Evolutionary conservation across 768 basidiomycete genomes (phyloP).

Genomic region (Amanita rimosa): DNA sequence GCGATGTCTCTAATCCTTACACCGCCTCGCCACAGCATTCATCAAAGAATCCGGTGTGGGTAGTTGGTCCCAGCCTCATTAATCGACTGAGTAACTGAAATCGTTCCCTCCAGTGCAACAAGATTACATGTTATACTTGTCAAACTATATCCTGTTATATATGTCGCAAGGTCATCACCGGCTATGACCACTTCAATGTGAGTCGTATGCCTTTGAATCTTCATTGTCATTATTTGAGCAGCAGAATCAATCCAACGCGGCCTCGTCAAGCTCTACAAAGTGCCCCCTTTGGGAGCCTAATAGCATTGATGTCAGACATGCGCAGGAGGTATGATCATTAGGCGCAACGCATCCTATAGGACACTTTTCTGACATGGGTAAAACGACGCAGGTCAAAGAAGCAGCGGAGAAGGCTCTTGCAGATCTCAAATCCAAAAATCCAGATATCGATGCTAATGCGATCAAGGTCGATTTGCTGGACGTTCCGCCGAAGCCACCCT

Average conservation of each 20-base stretch:
- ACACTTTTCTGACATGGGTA: background rate
- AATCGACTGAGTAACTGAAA: background rate
- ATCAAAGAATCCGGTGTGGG: slow-evolving; percentile 71
- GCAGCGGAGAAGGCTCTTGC: slow-evolving; percentile 58
- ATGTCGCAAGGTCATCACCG: slow-evolving; percentile 60
- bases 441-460: slow-evolving; percentile 47
- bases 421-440: slow-evolving; percentile 47
- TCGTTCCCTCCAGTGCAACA: slow-evolving; percentile 63
- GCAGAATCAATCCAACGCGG: slow-evolving; percentile 5
- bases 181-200: slow-evolving; percentile 65
- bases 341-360: too few species aligned
- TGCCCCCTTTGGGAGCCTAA: slow-evolving; percentile 57
- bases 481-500: slow-evolving; percentile 1
- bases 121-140: slow-evolving; percentile 78
- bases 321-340: slow-evolving; percentile 49
- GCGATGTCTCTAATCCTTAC: background rate
- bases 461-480: slow-evolving; percentile 57
- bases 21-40: slow-evolving; percentile 38
- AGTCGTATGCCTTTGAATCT: slow-evolving; percentile 3
- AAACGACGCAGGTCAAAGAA: slow-evolving; percentile 46
- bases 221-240: background rate
- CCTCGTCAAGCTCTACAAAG: slow-evolving; percentile 26
- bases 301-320: slow-evolving; percentile 49
- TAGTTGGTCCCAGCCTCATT: slow-evolving; percentile 5
- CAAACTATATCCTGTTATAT: slow-evolving; percentile 71